phyloP scores from a whole-genome alignment of 768 basidiomycete species.

The Xerocomus brunneocitrinus region DNA sequence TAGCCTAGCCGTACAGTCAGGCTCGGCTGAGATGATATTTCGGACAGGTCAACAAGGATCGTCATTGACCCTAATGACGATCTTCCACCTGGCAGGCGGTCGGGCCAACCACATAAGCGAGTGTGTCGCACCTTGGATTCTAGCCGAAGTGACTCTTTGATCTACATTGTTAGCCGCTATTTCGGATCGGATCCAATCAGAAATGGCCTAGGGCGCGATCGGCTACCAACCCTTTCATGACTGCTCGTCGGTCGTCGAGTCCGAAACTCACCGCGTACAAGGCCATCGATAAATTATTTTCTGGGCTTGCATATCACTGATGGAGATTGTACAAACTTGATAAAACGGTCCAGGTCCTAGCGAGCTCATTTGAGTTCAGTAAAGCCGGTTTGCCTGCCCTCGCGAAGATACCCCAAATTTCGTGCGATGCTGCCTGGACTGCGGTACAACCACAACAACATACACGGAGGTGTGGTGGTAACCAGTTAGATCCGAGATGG shows the following conservation, averaged over 20 bases:
- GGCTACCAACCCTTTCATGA: background rate
- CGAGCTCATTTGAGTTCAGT: background rate
- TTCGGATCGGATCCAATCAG: background rate
- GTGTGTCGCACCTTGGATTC: background rate
- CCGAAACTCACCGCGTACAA: background rate
- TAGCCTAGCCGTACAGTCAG: background rate
- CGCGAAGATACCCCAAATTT: background rate
- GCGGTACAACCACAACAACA: constrained; percentile 3
- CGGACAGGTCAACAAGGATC: background rate
- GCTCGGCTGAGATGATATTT: background rate
- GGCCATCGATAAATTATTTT: background rate
- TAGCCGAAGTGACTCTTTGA: background rate
- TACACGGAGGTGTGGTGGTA: constrained; percentile 3
- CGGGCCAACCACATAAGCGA: background rate
- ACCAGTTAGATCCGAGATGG: background rate
- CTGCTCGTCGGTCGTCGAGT: background rate
- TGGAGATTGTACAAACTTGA: background rate
- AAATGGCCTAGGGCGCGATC: background rate
- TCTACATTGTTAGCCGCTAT: background rate
- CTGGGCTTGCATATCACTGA: background rate
- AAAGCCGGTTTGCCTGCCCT: background rate
- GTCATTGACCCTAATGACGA: background rate
- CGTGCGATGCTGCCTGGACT: constrained; percentile 15
- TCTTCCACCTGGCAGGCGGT: background rate
- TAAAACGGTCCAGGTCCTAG: background rate